Evolutionary conservation across 2,329 filamentous ascomycete species (phyloP).

Genomic region (Scedosporium minutisporum): DNA sequence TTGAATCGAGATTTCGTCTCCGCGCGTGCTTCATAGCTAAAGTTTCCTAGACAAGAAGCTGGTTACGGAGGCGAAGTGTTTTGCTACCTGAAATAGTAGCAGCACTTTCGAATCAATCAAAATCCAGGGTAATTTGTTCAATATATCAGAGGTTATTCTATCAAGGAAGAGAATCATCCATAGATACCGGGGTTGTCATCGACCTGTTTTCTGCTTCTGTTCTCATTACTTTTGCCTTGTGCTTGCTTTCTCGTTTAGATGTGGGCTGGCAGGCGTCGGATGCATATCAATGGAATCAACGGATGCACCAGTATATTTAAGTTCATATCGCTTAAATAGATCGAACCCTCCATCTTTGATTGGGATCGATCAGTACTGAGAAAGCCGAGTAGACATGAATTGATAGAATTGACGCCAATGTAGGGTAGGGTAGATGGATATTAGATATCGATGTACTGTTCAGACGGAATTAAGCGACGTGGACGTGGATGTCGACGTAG

Average conservation of each 20-base stretch:
- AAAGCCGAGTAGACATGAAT: no score
- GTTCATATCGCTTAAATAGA: not conserved
- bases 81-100: not conserved
- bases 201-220: not conserved
- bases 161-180: not conserved
- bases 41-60: slow-evolving; percentile 3
- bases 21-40: not conserved
- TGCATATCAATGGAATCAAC: not conserved
- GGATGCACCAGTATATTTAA: not conserved
- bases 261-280: no score
- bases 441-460: no score
- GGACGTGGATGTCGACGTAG: no score
- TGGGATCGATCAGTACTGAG: not conserved
- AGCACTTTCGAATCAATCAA: not conserved
- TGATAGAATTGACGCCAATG: no score
- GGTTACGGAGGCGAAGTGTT: not conserved
- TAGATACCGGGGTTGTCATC: not conserved
- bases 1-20: not conserved
- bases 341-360: not conserved
- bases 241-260: no score
- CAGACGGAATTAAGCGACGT: no score
- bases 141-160: not conserved
- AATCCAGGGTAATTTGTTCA: not conserved
- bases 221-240: no score
- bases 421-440: no score